These are phyloP conservation scores for Phytophthora europaea DNA, from an alignment of 352 stramenopile species.

Conservation along the genomic window DNA sequence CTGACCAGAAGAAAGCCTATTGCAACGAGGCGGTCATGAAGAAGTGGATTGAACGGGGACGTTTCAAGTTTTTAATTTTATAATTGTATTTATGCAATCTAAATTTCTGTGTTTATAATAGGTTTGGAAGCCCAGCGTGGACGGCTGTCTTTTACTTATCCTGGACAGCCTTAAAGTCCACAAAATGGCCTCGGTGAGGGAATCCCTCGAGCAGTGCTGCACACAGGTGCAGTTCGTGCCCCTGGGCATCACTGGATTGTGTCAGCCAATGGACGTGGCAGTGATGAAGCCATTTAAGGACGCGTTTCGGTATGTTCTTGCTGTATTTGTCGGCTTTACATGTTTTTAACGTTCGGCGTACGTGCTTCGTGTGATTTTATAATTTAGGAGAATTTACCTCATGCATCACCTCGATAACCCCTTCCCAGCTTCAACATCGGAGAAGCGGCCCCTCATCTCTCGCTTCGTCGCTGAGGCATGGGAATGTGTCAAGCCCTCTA, in stretches of 20 bases:
- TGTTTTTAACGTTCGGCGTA: no score
- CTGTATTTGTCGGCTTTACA: no score
- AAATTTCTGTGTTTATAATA: slow-evolving; percentile 4
- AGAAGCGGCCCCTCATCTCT: not conserved
- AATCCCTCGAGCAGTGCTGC: not conserved
- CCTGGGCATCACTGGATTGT: no score
- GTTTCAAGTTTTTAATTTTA: not conserved
- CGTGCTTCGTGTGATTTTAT: no score
- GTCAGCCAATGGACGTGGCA: no score
- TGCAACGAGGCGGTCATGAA: slow-evolving; percentile 22
- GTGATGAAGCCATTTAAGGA: no score
- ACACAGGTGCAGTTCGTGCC: not conserved
- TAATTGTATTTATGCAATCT: not conserved
- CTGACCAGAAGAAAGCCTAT: slow-evolving; percentile 19
- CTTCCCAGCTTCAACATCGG: not conserved
- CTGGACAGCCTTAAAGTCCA: not conserved
- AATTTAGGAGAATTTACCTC: not conserved
- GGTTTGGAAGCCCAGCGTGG: slow-evolving; percentile 11
- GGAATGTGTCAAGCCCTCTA: not conserved
- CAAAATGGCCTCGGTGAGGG: not conserved
- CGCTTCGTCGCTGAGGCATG: not conserved
- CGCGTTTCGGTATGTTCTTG: no score
- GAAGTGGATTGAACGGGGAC: slow-evolving; percentile 22
- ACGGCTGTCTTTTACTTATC: not conserved
- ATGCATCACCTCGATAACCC: not conserved